Conservation (phyloP, 2,329 filamentous ascomycete genomes). For the Nothopassalora personata region DNA sequence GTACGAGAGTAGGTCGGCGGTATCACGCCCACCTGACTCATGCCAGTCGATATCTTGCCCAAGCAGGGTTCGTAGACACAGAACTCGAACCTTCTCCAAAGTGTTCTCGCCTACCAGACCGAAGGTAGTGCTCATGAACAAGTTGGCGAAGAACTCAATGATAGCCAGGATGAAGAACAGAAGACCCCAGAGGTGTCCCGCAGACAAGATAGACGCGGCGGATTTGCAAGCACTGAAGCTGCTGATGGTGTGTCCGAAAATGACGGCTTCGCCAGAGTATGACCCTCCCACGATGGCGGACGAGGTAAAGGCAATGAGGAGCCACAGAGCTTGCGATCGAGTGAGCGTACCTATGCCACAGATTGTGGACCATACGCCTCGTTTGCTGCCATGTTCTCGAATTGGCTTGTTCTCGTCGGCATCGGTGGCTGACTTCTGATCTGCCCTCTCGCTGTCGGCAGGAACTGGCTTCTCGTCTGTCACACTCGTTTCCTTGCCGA, state of each 20-base stretch:
- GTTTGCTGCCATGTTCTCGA: conserved; percentile 2
- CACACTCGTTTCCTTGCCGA: conserved; percentile 4
- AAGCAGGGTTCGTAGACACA: conserved; percentile 61
- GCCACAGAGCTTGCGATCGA: conserved; percentile 9
- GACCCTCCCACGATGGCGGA: conserved; percentile 43
- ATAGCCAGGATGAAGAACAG: conserved; percentile 58
- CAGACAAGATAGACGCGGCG: conserved; percentile 46
- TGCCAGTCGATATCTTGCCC: conserved; percentile 67
- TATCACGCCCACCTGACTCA: conserved; percentile 58
- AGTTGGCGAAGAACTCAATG: conserved; percentile 57
- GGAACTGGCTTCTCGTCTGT: neutral
- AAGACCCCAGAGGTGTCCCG: conserved; percentile 53
- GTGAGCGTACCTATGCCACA: conserved; percentile 10
- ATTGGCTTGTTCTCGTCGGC: conserved; percentile 6
- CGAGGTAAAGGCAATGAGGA: conserved; percentile 18
- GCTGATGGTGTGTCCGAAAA: conserved; percentile 59
- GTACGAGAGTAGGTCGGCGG: conserved; percentile 57
- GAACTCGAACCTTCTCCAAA: conserved; percentile 57
- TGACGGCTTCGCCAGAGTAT: conserved; percentile 53
- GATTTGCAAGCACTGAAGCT: conserved; percentile 51
- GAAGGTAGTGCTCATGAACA: conserved; percentile 54
- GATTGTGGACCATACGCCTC: conserved; percentile 12
- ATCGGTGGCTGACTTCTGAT: neutral
- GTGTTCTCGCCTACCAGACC: conserved; percentile 59
- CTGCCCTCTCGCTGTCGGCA: neutral